A percentile compares a stretch with the other conserved stretches of the same genome.
Conservation (phyloP, 805 yeast genomes). For the Teunomyces tritomae region DNA sequence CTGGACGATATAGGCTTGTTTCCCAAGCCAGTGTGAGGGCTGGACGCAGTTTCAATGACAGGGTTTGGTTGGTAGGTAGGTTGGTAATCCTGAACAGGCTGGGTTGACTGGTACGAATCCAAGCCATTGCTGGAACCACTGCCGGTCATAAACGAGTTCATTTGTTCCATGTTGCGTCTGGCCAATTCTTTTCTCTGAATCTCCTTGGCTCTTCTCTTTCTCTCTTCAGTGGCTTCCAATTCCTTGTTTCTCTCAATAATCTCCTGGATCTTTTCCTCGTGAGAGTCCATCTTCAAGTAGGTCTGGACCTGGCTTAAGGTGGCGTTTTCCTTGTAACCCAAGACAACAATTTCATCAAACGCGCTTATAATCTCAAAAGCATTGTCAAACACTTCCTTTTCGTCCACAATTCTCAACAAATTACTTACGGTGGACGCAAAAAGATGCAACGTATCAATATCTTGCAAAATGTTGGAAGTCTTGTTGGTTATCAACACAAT, state of each 20-base stretch:
- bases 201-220: constrained; percentile 92
- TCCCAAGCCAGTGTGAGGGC: constrained; percentile 11
- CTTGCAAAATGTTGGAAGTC: constrained; percentile 89
- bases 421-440: constrained; percentile 80
- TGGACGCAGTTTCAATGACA: constrained; percentile 19
- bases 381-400: constrained; percentile 74
- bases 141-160: constrained; percentile 16
- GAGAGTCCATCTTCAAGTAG: constrained; percentile 95
- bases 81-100: constrained; percentile 21
- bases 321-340: constrained; percentile 89
- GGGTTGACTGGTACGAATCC: constrained; percentile 12
- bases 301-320: constrained; percentile 79
- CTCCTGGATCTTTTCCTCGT: constrained; percentile 97
- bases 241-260: constrained; percentile 96
- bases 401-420: constrained; percentile 69
- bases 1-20: constrained; percentile 35
- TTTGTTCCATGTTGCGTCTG: constrained; percentile 54
- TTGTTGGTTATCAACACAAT: constrained; percentile 88
- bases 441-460: constrained; percentile 84
- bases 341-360: constrained; percentile 86
- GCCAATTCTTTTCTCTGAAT: constrained; percentile 78
- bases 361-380: constrained; percentile 90
- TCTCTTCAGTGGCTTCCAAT: constrained; percentile 93
- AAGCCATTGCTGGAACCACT: constrained; percentile 19
- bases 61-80: constrained; percentile 30